These are phyloP conservation scores for Gastrodia elata DNA, from an alignment of 106 monocot genomes.

Conservation along the genomic window DNA sequence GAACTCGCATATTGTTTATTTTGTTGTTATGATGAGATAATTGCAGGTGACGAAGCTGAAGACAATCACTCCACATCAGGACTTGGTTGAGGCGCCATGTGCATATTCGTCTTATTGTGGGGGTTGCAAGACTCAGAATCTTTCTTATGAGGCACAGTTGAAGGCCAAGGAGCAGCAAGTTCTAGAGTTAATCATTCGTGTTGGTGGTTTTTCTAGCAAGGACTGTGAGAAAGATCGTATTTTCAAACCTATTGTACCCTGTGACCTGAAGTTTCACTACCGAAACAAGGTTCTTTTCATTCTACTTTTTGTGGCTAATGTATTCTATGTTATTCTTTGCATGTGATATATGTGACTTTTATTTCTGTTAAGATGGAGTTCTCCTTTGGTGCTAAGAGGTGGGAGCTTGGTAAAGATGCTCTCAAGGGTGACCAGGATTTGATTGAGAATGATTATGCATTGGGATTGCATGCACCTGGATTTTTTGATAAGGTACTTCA, in stretches of 20 bases:
- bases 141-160: conserved; percentile 74
- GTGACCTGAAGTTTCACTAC: conserved; percentile 64
- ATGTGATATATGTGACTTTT: background rate
- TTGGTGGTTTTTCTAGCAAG: conserved; percentile 57
- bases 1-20: background rate
- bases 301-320: background rate
- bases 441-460: conserved; percentile 29
- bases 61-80: conserved; percentile 58
- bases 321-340: background rate
- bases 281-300: conserved; percentile 63
- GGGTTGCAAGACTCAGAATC: conserved; percentile 86
- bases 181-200: conserved; percentile 54
- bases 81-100: conserved; percentile 76
- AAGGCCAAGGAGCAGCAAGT: conserved; percentile 79
- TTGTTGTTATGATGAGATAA: background rate
- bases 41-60: conserved; percentile 68
- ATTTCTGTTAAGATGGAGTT: conserved; percentile 73
- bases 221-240: conserved; percentile 29
- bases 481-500: conserved; percentile 94
- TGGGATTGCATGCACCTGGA: conserved; percentile 90
- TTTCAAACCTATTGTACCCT: conserved; percentile 68
- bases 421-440: conserved; percentile 9
- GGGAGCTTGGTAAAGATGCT: conserved; percentile 44
- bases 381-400: conserved; percentile 72
- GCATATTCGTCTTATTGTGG: conserved; percentile 64